Evolutionary conservation across 225 moss, liverwort and hornwort species (phyloP).

Genomic region (Polytrichum formosum): DNA sequence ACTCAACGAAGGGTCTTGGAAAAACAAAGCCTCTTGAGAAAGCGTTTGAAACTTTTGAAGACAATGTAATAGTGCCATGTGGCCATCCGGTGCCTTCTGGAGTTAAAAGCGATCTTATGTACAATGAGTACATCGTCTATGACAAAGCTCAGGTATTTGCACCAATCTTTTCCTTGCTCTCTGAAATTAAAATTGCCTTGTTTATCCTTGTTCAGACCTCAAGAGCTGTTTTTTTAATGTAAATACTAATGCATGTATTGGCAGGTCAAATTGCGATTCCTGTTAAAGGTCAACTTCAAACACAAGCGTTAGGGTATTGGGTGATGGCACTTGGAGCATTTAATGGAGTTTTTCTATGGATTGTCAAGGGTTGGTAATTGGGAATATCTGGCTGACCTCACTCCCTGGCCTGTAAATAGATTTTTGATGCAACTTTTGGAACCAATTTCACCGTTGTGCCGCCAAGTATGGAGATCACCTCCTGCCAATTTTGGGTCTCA

Average conservation of each 20-base stretch:
- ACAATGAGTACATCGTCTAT: slow-evolving; percentile 97
- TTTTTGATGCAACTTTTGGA: too few relatives aligned
- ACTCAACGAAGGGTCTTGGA: slow-evolving; percentile 86
- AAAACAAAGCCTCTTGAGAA: slow-evolving; percentile 61
- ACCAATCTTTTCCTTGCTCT: neutral
- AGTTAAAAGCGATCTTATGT: slow-evolving; percentile 62
- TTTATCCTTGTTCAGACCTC: neutral
- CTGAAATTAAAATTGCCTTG: neutral
- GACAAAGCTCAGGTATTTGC: slow-evolving; percentile 76
- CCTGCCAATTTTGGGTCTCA: too few relatives aligned
- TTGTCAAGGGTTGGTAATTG: too few relatives aligned
- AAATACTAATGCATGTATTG: neutral
- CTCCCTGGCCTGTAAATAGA: too few relatives aligned
- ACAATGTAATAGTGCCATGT: slow-evolving; percentile 83
- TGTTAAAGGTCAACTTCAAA: slow-evolving; percentile 88
- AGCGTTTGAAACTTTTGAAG: slow-evolving; percentile 72
- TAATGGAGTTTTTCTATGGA: too few relatives aligned
- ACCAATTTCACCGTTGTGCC: too few relatives aligned
- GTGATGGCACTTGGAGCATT: too few relatives aligned
- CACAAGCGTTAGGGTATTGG: slow-evolving; percentile 46
- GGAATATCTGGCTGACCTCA: neutral
- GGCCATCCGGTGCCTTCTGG: slow-evolving; percentile 75
- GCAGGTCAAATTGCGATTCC: slow-evolving; percentile 84
- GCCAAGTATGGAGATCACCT: too few relatives aligned
- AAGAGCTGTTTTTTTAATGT: neutral